phyloP scores from a whole-genome alignment of 768 basidiomycete species.

The Rubroboletus pulcherrimus region DNA sequence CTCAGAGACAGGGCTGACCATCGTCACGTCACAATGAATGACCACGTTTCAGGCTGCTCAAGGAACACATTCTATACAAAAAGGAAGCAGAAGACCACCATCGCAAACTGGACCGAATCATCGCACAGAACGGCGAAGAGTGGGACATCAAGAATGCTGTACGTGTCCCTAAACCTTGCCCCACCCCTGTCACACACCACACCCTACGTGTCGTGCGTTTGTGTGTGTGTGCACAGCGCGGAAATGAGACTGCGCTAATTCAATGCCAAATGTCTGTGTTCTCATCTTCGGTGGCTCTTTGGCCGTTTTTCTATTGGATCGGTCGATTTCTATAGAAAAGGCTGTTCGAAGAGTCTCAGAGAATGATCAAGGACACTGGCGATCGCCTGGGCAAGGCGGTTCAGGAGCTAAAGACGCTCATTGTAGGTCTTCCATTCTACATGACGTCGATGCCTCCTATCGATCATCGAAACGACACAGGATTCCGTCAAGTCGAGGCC shows the following conservation, averaged over 20 bases:
- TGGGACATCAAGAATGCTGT: slow-evolving; percentile 80
- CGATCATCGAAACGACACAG: slow-evolving; percentile 17
- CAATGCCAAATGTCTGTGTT: slow-evolving; percentile 8
- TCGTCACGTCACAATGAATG: slow-evolving; percentile 9
- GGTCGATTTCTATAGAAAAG: slow-evolving; percentile 41
- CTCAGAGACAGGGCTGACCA: slow-evolving; percentile 2
- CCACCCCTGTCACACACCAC: slow-evolving; percentile 1
- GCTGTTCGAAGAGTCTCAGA: slow-evolving; percentile 72
- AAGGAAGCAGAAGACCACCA: slow-evolving; percentile 61
- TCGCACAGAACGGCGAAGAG: slow-evolving; percentile 58
- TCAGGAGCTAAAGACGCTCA: slow-evolving; percentile 58
- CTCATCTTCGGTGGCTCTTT: slow-evolving; percentile 16
- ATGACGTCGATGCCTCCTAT: slow-evolving; percentile 16
- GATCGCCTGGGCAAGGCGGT: slow-evolving; percentile 58
- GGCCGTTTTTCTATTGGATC: slow-evolving; percentile 1
- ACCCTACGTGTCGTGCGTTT: slow-evolving; percentile 15
- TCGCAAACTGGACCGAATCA: slow-evolving; percentile 57
- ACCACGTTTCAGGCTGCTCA: slow-evolving; percentile 47
- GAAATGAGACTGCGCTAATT: slow-evolving; percentile 28
- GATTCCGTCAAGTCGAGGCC: slow-evolving; percentile 26
- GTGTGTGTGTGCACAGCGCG: slow-evolving; percentile 22
- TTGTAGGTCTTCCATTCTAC: slow-evolving; percentile 50
- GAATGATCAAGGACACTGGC: slow-evolving; percentile 72
- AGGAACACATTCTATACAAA: slow-evolving; percentile 64
- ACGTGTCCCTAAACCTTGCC: slow-evolving; percentile 28